Conservation (phyloP, 331 rosid genomes). For the Acacia pycnantha region DNA sequence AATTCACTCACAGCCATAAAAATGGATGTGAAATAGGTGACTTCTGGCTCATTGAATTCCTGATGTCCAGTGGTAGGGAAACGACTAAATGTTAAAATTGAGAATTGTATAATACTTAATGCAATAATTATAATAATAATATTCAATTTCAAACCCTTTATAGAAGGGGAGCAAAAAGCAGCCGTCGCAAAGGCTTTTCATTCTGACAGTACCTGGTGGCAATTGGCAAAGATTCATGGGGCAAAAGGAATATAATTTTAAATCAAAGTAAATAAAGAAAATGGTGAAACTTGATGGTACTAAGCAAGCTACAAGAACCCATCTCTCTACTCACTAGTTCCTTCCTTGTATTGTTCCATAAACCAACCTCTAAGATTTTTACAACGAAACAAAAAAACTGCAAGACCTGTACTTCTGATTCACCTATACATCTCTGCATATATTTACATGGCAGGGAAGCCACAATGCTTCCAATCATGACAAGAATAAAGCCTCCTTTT, state of each 20-base stretch:
- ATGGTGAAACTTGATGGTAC: neutral
- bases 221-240: neutral
- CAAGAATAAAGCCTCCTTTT: conserved; percentile 23
- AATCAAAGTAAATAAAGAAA: neutral
- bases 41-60: neutral
- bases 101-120: neutral
- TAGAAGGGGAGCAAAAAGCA: neutral
- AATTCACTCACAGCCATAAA: neutral
- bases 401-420: conserved; percentile 44
- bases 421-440: conserved; percentile 45
- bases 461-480: conserved; percentile 24
- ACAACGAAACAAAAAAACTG: conserved; percentile 41
- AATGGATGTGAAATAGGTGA: neutral
- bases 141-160: neutral
- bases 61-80: neutral
- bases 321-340: conserved; percentile 20
- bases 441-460: conserved; percentile 55
- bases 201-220: neutral
- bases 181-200: neutral
- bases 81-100: neutral
- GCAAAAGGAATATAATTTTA: neutral
- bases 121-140: neutral
- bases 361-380: conserved; percentile 27
- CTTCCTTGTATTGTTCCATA: conserved; percentile 25
- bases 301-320: neutral